phyloP scores from a whole-genome alignment of 768 basidiomycete genomes.

The Boletus rufocinnamomeus region DNA sequence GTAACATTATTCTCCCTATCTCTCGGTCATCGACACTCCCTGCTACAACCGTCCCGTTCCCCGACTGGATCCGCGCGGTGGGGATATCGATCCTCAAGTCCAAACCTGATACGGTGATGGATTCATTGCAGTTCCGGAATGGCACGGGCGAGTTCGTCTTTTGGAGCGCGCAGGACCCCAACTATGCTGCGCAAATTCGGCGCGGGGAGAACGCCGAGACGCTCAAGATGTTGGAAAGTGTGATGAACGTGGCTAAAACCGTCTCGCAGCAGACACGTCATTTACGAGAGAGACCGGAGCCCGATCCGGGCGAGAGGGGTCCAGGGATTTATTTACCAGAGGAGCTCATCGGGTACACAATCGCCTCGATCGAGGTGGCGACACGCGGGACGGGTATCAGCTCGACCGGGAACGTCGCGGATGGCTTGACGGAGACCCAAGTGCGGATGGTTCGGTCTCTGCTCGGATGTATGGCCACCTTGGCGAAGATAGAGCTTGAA shows the following conservation, averaged over 20 bases:
- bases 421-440: slow-evolving; percentile 68
- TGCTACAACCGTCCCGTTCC: slow-evolving; percentile 60
- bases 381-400: slow-evolving; percentile 62
- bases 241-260: slow-evolving; percentile 75
- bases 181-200: slow-evolving; percentile 58
- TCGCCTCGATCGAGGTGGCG: slow-evolving; percentile 77
- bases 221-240: slow-evolving; percentile 83
- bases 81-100: slow-evolving; percentile 89
- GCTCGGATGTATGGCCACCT: slow-evolving; percentile 64
- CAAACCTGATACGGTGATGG: slow-evolving; percentile 70
- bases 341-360: slow-evolving; percentile 87
- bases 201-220: slow-evolving; percentile 56
- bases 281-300: slow-evolving; percentile 73
- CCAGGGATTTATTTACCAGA: slow-evolving; percentile 89
- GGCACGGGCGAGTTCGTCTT: slow-evolving; percentile 89
- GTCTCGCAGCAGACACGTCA: slow-evolving; percentile 85
- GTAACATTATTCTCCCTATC: slow-evolving; percentile 91
- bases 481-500: slow-evolving; percentile 70
- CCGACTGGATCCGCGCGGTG: slow-evolving; percentile 88
- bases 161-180: slow-evolving; percentile 82
- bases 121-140: slow-evolving; percentile 71
- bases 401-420: slow-evolving; percentile 57
- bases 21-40: slow-evolving; percentile 48
- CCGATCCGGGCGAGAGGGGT: slow-evolving; percentile 73
- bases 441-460: slow-evolving; percentile 76